These are phyloP conservation scores for Casuarina cunninghamiana DNA, from an alignment of 306 rosid species.

Conservation along the genomic window DNA sequence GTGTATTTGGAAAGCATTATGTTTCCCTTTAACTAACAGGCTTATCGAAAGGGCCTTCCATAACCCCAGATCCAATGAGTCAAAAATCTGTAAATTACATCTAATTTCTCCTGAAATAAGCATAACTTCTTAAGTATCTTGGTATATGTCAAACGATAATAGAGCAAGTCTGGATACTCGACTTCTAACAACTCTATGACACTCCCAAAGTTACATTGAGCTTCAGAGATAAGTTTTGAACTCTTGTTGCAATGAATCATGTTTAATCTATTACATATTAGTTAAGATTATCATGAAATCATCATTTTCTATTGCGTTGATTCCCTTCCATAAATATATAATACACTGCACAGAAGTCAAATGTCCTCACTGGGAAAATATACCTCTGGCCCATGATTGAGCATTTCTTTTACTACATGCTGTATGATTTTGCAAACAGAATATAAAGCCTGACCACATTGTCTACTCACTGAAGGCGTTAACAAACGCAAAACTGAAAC, in stretches of 20 bases:
- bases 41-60: too few species aligned
- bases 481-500: neutral
- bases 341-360: neutral
- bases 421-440: neutral
- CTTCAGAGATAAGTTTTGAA: neutral
- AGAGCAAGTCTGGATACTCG: neutral
- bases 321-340: neutral
- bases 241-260: neutral
- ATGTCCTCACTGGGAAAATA: neutral
- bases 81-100: neutral
- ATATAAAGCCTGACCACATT: neutral
- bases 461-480: neutral
- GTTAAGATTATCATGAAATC: neutral
- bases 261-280: neutral
- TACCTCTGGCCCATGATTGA: neutral
- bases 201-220: neutral
- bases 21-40: neutral
- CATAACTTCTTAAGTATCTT: neutral
- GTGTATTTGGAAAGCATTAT: neutral
- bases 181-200: neutral
- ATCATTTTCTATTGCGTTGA: neutral
- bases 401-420: neutral
- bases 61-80: too few species aligned
- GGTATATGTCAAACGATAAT: neutral
- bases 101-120: neutral